Evolutionary conservation across 306 rosid species (phyloP).

Genomic region (Coriaria nepalensis): DNA sequence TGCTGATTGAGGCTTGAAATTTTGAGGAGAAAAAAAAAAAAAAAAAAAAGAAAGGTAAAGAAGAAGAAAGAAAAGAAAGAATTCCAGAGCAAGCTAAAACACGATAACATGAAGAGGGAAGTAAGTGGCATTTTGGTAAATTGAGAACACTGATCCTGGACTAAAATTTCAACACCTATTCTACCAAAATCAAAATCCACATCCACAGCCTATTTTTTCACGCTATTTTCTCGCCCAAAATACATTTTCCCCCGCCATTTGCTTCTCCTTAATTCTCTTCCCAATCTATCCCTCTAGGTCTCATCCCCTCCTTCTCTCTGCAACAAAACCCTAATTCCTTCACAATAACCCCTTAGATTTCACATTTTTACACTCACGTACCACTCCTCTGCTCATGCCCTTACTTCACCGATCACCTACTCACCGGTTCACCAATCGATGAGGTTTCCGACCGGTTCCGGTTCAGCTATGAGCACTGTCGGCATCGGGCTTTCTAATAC

Average conservation of each 20-base stretch:
- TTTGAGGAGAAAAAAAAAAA: too few species aligned
- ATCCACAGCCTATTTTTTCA: too few species aligned
- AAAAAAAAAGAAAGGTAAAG: too few species aligned
- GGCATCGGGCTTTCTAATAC: constrained; percentile 68
- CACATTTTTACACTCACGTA: constrained; percentile 15
- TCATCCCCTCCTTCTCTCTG: constrained; percentile 3
- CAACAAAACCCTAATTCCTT: constrained; percentile 32
- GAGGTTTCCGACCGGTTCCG: constrained; percentile 32
- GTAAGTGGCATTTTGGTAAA: too few species aligned
- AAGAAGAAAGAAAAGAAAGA: too few species aligned
- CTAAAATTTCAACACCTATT: too few species aligned
- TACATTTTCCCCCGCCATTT: constrained; percentile 40
- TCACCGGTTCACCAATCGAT: constrained; percentile 40
- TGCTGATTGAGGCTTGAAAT: too few species aligned
- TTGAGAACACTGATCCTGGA: too few species aligned
- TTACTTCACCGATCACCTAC: constrained; percentile 15
- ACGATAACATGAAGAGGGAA: too few species aligned
- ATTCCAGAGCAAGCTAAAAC: too few species aligned
- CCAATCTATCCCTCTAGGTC: constrained; percentile 5
- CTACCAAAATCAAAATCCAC: too few species aligned
- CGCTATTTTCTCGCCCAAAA: constrained; percentile 19
- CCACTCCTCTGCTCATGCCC: constrained; percentile 41
- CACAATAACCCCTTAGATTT: constrained; percentile 23
- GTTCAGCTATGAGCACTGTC: constrained; percentile 22
- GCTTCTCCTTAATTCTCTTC: constrained; percentile 8